Conservation (phyloP, 1,139 yeast species). For the Debaryomyces fabryi region DNA sequence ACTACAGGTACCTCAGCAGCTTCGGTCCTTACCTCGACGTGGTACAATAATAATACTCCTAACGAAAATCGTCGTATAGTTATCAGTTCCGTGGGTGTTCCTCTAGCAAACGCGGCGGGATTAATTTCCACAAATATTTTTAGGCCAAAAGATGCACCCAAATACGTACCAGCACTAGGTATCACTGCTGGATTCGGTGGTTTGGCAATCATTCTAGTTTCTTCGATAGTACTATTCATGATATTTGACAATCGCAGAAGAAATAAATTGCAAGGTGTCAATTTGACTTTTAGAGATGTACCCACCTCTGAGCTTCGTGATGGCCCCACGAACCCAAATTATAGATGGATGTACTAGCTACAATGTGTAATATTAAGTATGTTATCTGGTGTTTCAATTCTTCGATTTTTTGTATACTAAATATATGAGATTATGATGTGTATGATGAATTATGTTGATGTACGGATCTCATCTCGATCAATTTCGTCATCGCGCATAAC, state of each 20-base stretch:
- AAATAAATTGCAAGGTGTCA: constrained; percentile 44
- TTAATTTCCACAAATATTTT: constrained; percentile 35
- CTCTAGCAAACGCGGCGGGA: constrained; percentile 38
- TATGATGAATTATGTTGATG: background rate
- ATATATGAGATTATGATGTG: background rate
- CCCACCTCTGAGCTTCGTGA: constrained; percentile 47
- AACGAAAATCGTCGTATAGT: constrained; percentile 39
- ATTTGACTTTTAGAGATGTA: constrained; percentile 42
- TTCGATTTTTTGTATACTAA: constrained; percentile 1
- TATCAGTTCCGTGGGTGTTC: constrained; percentile 33
- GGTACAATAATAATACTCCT: constrained; percentile 56
- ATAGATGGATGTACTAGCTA: constrained; percentile 48
- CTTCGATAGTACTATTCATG: constrained; percentile 30
- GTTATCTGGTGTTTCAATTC: background rate
- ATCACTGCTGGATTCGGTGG: constrained; percentile 39
- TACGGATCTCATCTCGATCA: background rate
- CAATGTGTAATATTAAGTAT: background rate
- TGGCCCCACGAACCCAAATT: constrained; percentile 49
- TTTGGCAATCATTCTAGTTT: constrained; percentile 27
- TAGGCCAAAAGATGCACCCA: constrained; percentile 33
- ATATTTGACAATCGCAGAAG: constrained; percentile 44
- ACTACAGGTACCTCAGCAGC: constrained; percentile 37
- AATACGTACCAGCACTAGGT: constrained; percentile 34
- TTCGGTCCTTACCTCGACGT: constrained; percentile 48
- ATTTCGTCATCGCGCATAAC: background rate